Conservation (phyloP, 1,284 basidiomycete genomes). For the Malassezia japonica region DNA sequence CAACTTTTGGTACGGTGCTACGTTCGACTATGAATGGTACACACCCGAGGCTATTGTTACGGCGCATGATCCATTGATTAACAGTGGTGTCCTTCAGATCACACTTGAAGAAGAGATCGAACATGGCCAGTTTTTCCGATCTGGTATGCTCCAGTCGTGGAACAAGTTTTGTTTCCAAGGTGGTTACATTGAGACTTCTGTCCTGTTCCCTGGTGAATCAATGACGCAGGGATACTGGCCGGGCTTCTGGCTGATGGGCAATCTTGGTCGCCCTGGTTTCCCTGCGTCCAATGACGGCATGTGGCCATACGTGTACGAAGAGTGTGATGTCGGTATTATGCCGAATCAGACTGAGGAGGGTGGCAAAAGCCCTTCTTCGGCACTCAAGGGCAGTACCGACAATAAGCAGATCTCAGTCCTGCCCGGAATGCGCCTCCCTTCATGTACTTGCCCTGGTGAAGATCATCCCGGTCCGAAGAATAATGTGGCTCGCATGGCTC, state of each 20-base stretch:
- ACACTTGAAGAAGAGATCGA: conserved; percentile 27
- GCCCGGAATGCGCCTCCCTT: conserved; percentile 37
- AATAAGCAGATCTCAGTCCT: conserved; percentile 26
- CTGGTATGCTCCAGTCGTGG: conserved; percentile 47
- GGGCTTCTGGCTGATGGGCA: conserved; percentile 44
- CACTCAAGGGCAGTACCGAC: conserved; percentile 34
- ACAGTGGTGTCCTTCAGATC: conserved; percentile 28
- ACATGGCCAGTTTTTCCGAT: conserved; percentile 43
- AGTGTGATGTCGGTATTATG: conserved; percentile 45
- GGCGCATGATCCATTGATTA: neutral
- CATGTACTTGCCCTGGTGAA: conserved; percentile 39
- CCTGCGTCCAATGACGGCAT: conserved; percentile 41
- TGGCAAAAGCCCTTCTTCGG: conserved; percentile 27
- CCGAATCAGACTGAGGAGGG: conserved; percentile 33
- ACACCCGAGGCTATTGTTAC: conserved; percentile 43
- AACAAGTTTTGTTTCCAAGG: conserved; percentile 49
- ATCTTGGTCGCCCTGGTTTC: conserved; percentile 44
- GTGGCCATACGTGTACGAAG: conserved; percentile 50
- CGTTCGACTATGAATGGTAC: conserved; percentile 48
- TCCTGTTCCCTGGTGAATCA: conserved; percentile 28
- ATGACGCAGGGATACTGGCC: conserved; percentile 53
- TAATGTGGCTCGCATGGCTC: conserved; percentile 40
- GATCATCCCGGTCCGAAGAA: conserved; percentile 40
- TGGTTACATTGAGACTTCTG: conserved; percentile 41
- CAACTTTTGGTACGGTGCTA: conserved; percentile 46